A percentile compares a stretch with the other conserved stretches of the same genome.
phyloP scores from a whole-genome alignment of 2,329 filamentous ascomycete species.

The Fusarium incarnatum region DNA sequence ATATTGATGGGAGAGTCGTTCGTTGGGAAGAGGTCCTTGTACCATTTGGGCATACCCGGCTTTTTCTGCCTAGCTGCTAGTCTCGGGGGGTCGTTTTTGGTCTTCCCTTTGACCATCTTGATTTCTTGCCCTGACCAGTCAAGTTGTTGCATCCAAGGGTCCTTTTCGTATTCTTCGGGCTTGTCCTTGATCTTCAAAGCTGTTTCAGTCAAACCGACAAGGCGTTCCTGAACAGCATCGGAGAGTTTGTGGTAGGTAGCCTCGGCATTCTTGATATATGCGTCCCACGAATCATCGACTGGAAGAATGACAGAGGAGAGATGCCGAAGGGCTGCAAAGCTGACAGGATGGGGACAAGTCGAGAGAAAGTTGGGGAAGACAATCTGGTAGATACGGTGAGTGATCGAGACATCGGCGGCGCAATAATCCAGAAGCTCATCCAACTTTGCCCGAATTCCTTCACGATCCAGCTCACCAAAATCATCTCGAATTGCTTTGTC shows the following conservation, averaged over 20 bases:
- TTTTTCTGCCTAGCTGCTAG: constrained; percentile 88
- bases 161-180: constrained; percentile 75
- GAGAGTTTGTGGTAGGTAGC: constrained; percentile 83
- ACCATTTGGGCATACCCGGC: constrained; percentile 95
- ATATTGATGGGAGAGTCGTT: constrained; percentile 77
- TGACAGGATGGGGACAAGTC: constrained; percentile 95
- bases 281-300: constrained; percentile 87
- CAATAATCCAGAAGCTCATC: constrained; percentile 93
- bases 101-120: constrained; percentile 91
- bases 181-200: constrained; percentile 80
- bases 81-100: constrained; percentile 82
- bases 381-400: constrained; percentile 92
- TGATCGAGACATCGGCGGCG: constrained; percentile 91
- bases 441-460: constrained; percentile 75
- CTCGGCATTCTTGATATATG: constrained; percentile 86
- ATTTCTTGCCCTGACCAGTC: constrained; percentile 96
- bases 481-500: constrained; percentile 90
- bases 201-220: constrained; percentile 79
- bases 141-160: constrained; percentile 92
- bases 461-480: constrained; percentile 83
- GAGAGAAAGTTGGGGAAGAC: constrained; percentile 91
- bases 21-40: constrained; percentile 86
- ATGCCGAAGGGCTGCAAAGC: constrained; percentile 92
- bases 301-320: constrained; percentile 94
- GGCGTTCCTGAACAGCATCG: constrained; percentile 79